Evolutionary conservation across 257 asterid genomes (phyloP), one percentile per base, ranked within the genome.

Genomic region (Solanum tarijense): DNA sequence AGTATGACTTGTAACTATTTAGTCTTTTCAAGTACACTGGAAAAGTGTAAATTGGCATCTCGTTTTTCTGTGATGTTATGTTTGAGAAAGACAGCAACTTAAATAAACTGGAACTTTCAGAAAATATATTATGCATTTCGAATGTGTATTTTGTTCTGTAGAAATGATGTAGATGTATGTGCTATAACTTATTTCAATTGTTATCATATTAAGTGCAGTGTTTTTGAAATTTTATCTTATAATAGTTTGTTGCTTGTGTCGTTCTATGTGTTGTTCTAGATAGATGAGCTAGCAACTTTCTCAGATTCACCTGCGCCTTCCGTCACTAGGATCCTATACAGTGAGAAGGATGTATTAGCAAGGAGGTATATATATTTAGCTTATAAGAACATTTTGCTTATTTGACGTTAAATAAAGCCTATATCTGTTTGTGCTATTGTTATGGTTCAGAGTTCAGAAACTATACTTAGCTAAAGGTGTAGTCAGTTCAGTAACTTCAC

Each of bases 231-330:
- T 25, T 78, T 16, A 46, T 46, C 41, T 79, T 4, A 43, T 43
- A 41, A 41, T 21, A 35, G 38, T 35, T 52, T 52, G 38, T 83
- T 3, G 68, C 7, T 36, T 85, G n/a, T 83, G 84, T 12, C 20
- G 6, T 86, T 88, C n/a, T 89, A 97, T 85, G 20, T 83, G 84
- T 12, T 12, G 13, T 87, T 88, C n/a, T 89, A 97, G 99, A 95
- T 97, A 69, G 96, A 95, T 85, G 98, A 97, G 93, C 92, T 97
- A 36, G 89, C 98, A 36, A 92, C 92, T 87, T 93, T 96, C 92
- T 96, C 99, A 21, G 98, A 96, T 92, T 35, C 98, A 35, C 96
- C 96, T 20, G 93, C 96, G 8, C 99, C 98, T 79, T 93, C 99
- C 2, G 99, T 97, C 76, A 95, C 99, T 58, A 93, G 98, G 92